Evolutionary conservation across 2,329 filamentous ascomycete genomes (phyloP).

Genomic region (Aspergillus novoparasiticus): DNA sequence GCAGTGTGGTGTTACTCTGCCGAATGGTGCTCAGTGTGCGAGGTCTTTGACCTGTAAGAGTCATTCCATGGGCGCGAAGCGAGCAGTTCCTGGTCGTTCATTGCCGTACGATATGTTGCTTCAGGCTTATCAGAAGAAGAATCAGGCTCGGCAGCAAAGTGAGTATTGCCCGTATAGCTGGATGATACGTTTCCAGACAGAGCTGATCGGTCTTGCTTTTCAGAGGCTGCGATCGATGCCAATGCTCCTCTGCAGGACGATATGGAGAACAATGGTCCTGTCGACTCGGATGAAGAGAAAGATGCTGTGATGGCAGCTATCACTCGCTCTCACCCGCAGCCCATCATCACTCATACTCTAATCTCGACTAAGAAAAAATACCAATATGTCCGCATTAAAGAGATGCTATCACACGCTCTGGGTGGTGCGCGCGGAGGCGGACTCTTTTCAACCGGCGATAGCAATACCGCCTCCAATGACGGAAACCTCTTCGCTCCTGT

Average conservation of each 20-base stretch:
- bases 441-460: slow-evolving; percentile 46
- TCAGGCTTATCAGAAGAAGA: slow-evolving; percentile 91
- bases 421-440: slow-evolving; percentile 51
- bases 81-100: slow-evolving; percentile 81
- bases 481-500: slow-evolving; percentile 38
- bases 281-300: slow-evolving; percentile 95
- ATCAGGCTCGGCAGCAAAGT: slow-evolving; percentile 97
- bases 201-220: slow-evolving; percentile 4
- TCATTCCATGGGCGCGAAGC: slow-evolving; percentile 92
- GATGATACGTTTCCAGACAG: slow-evolving; percentile 2
- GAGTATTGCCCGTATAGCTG: slow-evolving; percentile 43
- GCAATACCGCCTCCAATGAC: slow-evolving; percentile 27
- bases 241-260: slow-evolving; percentile 89
- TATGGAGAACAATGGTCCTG: slow-evolving; percentile 74
- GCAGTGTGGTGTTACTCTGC: slow-evolving; percentile 84
- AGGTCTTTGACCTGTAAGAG: slow-evolving; percentile 91
- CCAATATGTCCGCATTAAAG: slow-evolving; percentile 64
- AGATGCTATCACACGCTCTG: slow-evolving; percentile 63
- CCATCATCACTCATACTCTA: slow-evolving; percentile 67
- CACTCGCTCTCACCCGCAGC: slow-evolving; percentile 74
- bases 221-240: slow-evolving; percentile 91
- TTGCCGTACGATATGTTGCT: slow-evolving; percentile 92
- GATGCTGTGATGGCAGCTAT: slow-evolving; percentile 82
- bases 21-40: slow-evolving; percentile 85
- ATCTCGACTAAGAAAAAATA: slow-evolving; percentile 58